phyloP scores from a whole-genome alignment of 345 rosid species.

The Salix caprea region DNA sequence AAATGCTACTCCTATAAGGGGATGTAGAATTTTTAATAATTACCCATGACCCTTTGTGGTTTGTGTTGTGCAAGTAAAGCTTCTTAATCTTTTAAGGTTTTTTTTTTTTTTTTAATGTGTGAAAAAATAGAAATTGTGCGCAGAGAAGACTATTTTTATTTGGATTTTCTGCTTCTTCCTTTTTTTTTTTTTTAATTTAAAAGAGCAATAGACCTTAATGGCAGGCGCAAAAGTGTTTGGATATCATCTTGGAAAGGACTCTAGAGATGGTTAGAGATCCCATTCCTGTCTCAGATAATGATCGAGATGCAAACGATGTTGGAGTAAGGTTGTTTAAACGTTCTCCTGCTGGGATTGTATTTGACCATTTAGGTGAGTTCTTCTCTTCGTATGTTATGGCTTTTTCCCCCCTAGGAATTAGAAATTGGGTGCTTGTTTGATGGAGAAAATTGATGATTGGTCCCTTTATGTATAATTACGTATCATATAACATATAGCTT shows the following conservation, averaged over 20 bases:
- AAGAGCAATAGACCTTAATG: not conserved
- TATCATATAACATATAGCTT: not conserved
- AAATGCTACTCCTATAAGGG: not conserved
- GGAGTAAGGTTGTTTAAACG: slow-evolving; percentile 68
- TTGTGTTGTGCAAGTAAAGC: not conserved
- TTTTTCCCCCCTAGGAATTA: not conserved
- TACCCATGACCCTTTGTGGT: not conserved
- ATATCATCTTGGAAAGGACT: slow-evolving; percentile 57
- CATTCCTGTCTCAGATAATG: slow-evolving; percentile 23
- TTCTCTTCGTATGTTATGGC: not conserved
- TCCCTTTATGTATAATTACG: not conserved
- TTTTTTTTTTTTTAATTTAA: not conserved
- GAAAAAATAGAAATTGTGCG: not conserved
- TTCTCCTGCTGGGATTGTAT: slow-evolving; percentile 62
- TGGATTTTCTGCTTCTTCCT: not conserved
- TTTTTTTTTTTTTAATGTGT: not conserved
- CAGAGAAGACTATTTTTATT: not conserved
- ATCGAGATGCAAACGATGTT: slow-evolving; percentile 30
- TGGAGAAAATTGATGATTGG: not conserved
- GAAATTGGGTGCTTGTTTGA: not conserved
- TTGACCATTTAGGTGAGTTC: slow-evolving; percentile 56
- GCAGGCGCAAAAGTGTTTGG: slow-evolving; percentile 82
- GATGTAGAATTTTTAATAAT: not conserved
- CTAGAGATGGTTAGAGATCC: slow-evolving; percentile 46
- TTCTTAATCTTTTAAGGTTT: too few relatives aligned